These are phyloP conservation scores for Neurospora cerealis DNA, from an alignment of 495 filamentous ascomycete genomes.

Conservation along the genomic window DNA sequence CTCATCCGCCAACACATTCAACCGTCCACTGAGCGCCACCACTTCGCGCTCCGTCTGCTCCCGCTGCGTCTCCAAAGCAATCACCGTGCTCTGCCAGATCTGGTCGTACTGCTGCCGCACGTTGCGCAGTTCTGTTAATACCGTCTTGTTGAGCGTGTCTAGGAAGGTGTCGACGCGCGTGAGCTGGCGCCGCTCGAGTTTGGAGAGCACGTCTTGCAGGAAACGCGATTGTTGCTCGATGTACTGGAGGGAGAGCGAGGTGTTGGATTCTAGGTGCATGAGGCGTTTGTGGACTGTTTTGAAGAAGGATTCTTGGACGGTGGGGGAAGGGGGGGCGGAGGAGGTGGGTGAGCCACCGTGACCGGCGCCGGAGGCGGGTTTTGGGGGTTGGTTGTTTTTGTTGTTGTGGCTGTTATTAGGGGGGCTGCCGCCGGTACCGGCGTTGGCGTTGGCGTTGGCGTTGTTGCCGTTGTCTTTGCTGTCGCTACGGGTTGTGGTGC, in stretches of 20 bases:
- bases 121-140: slow-evolving; percentile 71
- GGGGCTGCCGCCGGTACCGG: neutral
- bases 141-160: slow-evolving; percentile 73
- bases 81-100: slow-evolving; percentile 88
- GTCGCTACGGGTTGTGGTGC: slow-evolving; percentile 1
- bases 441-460: neutral
- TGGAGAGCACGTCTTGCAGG: slow-evolving; percentile 80
- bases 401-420: slow-evolving; percentile 1
- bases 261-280: slow-evolving; percentile 82
- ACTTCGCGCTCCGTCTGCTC: slow-evolving; percentile 73
- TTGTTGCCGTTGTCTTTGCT: slow-evolving; percentile 6
- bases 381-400: slow-evolving; percentile 13
- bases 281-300: slow-evolving; percentile 91
- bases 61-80: slow-evolving; percentile 81
- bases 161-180: slow-evolving; percentile 74
- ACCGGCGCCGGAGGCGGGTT: slow-evolving; percentile 23
- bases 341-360: slow-evolving; percentile 18
- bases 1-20: slow-evolving; percentile 85
- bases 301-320: slow-evolving; percentile 94
- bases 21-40: slow-evolving; percentile 65
- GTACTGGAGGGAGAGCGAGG: slow-evolving; percentile 85
- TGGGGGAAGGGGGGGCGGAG: slow-evolving; percentile 53
- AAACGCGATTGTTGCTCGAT: slow-evolving; percentile 93
- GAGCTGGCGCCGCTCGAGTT: slow-evolving; percentile 82
- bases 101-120: slow-evolving; percentile 87